Conservation (phyloP, 345 rosid genomes). For the Brassica rapa region DNA sequence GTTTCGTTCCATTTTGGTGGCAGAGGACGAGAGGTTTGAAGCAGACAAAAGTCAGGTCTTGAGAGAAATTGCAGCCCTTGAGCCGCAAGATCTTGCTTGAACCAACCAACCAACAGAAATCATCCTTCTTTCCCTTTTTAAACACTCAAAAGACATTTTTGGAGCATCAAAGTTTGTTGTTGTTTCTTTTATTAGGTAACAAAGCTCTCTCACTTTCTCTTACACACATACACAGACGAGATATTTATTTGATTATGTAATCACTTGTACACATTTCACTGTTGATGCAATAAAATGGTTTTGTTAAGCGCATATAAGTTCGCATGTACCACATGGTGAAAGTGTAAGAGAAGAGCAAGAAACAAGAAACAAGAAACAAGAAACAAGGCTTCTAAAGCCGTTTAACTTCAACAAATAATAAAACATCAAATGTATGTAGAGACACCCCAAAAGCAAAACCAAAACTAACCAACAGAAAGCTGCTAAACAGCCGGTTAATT, state of each 20-base stretch:
- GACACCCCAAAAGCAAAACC: background rate
- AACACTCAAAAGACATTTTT: conserved; percentile 34
- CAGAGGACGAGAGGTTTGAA: conserved; percentile 97
- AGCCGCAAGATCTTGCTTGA: conserved; percentile 45
- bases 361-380: background rate
- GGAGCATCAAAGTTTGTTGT: conserved; percentile 35
- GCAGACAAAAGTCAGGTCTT: conserved; percentile 93
- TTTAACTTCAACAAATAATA: conserved; percentile 20
- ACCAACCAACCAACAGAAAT: background rate
- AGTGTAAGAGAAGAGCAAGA: conserved; percentile 1
- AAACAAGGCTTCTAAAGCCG: background rate
- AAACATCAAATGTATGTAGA: background rate
- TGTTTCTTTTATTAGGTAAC: conserved; percentile 34
- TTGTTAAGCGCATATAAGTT: conserved; percentile 4
- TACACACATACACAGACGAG: conserved; percentile 7
- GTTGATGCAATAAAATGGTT: conserved; percentile 36
- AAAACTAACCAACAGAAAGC: background rate
- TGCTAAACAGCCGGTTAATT: background rate
- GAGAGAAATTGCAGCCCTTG: conserved; percentile 79
- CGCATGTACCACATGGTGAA: conserved; percentile 23
- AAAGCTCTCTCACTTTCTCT: conserved; percentile 44
- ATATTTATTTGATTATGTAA: conserved; percentile 21
- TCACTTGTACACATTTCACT: conserved; percentile 32
- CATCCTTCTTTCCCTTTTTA: conserved; percentile 30
- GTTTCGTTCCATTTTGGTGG: conserved; percentile 9